Conservation (phyloP, 2,329 filamentous ascomycete species). For the Bretziella fagacearum region DNA sequence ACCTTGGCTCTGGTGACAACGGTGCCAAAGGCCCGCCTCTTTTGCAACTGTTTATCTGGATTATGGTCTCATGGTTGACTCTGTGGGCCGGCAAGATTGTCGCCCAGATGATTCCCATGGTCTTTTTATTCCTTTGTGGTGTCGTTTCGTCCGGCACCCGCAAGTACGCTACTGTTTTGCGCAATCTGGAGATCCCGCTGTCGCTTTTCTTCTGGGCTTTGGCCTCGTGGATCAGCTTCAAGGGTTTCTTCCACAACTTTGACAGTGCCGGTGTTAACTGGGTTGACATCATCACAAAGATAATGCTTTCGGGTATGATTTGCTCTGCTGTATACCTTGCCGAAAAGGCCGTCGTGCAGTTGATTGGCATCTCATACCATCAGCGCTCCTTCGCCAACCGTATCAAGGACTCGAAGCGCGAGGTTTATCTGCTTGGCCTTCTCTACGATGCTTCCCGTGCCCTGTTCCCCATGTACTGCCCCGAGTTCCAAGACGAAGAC, state of each 20-base stretch:
- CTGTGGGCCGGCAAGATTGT: constrained; percentile 52
- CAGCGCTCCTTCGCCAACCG: constrained; percentile 64
- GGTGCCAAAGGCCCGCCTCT: constrained; percentile 30
- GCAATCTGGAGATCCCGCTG: constrained; percentile 46
- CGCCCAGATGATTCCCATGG: constrained; percentile 39
- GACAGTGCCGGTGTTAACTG: constrained; percentile 28
- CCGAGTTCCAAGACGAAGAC: constrained; percentile 81
- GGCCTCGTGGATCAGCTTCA: constrained; percentile 44
- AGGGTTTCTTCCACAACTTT: constrained; percentile 30
- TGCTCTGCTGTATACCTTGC: constrained; percentile 53
- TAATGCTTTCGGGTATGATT: constrained; percentile 50
- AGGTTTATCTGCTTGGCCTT: constrained; percentile 62
- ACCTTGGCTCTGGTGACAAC: constrained; percentile 21
- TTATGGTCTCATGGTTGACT: constrained; percentile 49
- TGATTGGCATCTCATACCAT: constrained; percentile 75
- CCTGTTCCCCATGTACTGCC: constrained; percentile 83
- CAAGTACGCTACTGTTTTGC: constrained; percentile 51
- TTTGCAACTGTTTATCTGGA: constrained; percentile 49
- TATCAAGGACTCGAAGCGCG: constrained; percentile 81
- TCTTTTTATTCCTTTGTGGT: constrained; percentile 53
- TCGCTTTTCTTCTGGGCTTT: constrained; percentile 54
- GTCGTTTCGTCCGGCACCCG: constrained; percentile 52
- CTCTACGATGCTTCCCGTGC: constrained; percentile 81
- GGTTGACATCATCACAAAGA: constrained; percentile 41
- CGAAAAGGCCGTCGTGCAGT: constrained; percentile 65